Percentiles rank a stretch among this genome's conserved stretches.
phyloP scores from a whole-genome alignment of 169 alveolate species.

The Eimeria acervulina region DNA sequence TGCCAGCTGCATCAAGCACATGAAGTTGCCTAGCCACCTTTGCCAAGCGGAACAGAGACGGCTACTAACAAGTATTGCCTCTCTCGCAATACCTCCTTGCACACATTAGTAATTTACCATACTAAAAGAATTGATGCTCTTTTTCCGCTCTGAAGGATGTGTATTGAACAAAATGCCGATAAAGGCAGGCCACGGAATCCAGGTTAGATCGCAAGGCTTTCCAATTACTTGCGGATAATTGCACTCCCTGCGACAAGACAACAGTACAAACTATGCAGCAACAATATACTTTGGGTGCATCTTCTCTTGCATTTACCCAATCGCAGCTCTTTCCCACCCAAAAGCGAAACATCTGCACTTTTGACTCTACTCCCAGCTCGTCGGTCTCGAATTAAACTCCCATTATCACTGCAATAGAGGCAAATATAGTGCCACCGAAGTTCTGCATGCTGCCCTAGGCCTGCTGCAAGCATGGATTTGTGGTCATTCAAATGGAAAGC shows the following conservation, averaged over 20 bases:
- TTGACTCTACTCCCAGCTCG: neutral
- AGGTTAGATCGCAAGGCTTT: neutral
- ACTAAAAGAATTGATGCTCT: neutral
- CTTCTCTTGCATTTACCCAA: neutral
- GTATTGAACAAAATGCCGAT: neutral
- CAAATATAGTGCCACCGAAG: neutral
- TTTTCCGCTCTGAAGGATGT: neutral
- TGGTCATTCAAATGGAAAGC: neutral
- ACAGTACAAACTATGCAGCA: neutral
- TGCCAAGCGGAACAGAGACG: conserved; percentile 76
- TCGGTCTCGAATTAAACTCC: neutral
- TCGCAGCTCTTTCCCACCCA: neutral
- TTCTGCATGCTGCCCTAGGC: neutral
- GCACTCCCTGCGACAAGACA: neutral
- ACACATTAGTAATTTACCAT: neutral
- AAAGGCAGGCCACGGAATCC: neutral
- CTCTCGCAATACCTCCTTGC: conserved; percentile 41
- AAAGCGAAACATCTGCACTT: neutral
- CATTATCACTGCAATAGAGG: neutral
- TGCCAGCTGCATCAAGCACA: conserved; percentile 81
- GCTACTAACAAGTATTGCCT: conserved; percentile 69
- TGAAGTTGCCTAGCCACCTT: conserved; percentile 81
- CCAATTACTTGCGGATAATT: neutral
- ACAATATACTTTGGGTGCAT: neutral
- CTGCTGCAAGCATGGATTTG: neutral